Conservation (phyloP, 352 stramenopile species). For the Pythium insidiosum region DNA sequence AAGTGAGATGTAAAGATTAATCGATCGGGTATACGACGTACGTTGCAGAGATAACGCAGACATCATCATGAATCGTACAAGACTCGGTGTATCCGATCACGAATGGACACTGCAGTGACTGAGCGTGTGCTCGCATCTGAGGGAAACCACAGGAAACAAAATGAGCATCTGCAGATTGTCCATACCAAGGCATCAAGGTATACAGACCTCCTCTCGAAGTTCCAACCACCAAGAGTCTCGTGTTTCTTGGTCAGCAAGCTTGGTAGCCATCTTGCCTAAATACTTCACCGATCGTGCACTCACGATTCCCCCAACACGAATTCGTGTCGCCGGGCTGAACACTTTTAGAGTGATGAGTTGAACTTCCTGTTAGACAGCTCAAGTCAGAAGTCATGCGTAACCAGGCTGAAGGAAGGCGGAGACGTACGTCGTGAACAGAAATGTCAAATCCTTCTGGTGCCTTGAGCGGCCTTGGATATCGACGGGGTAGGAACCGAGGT, state of each 20-base stretch:
- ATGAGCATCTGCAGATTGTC: too few species aligned
- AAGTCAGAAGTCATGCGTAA: not conserved
- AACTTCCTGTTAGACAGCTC: constrained; percentile 67
- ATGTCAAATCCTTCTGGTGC: constrained; percentile 64
- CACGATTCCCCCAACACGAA: constrained; percentile 79
- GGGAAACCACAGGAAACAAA: not conserved
- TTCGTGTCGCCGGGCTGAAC: constrained; percentile 78
- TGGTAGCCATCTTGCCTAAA: constrained; percentile 89
- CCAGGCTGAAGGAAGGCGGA: not conserved
- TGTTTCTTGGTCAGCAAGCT: constrained; percentile 95
- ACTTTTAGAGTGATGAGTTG: constrained; percentile 93
- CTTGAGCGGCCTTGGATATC: constrained; percentile 40
- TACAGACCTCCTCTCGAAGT: constrained; percentile 89
- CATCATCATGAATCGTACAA: constrained; percentile 96
- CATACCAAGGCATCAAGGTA: not conserved
- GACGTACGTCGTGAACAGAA: constrained; percentile 60
- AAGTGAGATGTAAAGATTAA: not conserved
- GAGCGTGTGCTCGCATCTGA: constrained; percentile 92
- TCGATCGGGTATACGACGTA: constrained; percentile 19
- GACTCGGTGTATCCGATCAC: constrained; percentile 96
- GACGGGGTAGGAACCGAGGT: constrained; percentile 37
- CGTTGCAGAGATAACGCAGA: constrained; percentile 95
- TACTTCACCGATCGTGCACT: constrained; percentile 87
- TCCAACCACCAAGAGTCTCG: constrained; percentile 98
- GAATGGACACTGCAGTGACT: constrained; percentile 93